These are phyloP conservation scores for Cladosporium sp. DNA, from an alignment of 2,329 filamentous ascomycete genomes.

Conservation along the genomic window DNA sequence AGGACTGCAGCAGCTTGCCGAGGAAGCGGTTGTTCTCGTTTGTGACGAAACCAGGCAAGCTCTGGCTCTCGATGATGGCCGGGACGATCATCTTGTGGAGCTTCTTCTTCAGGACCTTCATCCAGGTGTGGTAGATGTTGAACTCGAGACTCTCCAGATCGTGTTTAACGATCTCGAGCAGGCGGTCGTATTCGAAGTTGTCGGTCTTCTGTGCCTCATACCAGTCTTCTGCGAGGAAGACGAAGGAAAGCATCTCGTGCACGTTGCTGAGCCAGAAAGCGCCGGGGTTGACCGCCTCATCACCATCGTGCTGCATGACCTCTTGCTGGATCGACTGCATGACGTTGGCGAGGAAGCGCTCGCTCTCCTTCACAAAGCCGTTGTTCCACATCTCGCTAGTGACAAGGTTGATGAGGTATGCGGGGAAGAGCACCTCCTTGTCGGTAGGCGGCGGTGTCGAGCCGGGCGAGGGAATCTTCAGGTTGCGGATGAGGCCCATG, in stretches of 20 bases:
- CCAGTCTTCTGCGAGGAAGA: constrained; percentile 98
- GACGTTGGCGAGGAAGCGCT: constrained; percentile 96
- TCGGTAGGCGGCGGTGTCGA: constrained; percentile 86
- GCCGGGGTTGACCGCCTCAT: constrained; percentile 93
- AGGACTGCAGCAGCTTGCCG: constrained; percentile 88
- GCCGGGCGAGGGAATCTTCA: constrained; percentile 89
- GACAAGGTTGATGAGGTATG: constrained; percentile 97
- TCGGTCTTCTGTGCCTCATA: constrained; percentile 99
- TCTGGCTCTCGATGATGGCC: constrained; percentile 98
- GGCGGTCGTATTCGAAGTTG: constrained; percentile 96
- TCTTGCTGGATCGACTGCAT: constrained; percentile 99
- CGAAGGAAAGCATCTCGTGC: constrained; percentile 98
- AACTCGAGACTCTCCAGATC: constrained; percentile 97
- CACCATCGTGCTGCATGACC: constrained; percentile 97
- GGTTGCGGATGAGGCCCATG: constrained; percentile 88
- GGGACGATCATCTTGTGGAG: constrained; percentile 99
- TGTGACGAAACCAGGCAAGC: constrained; percentile 94
- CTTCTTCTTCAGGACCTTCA: constrained; percentile 99
- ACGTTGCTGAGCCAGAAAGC: constrained; percentile 99
- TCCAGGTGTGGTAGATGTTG: constrained; percentile 99
- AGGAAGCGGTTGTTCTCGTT: constrained; percentile 98
- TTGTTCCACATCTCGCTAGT: constrained; percentile 99
- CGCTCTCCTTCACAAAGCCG: constrained; percentile 97
- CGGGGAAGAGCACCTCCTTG: constrained; percentile 97
- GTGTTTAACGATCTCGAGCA: constrained; percentile 98